Evolutionary conservation across 371 early-diverging fungal genomes (phyloP).

Genomic region (Sporodiniella umbellata): DNA sequence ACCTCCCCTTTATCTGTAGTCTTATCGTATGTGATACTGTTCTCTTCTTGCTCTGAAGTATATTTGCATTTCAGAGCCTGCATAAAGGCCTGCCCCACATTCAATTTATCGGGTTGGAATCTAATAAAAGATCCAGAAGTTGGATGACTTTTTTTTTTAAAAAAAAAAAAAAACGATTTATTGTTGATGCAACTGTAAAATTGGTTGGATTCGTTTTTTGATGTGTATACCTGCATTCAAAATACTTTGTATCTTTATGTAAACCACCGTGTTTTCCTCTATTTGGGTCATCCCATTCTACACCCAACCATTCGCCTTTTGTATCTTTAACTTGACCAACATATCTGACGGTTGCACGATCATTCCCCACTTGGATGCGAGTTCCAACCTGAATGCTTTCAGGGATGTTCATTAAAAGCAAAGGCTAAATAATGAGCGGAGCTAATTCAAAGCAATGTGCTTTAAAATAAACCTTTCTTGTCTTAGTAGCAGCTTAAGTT

Average conservation of each 20-base stretch:
- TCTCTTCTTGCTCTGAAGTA: slow-evolving; percentile 8
- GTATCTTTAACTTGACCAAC: slow-evolving; percentile 58
- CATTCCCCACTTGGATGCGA: slow-evolving; percentile 40
- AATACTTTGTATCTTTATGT: slow-evolving; percentile 63
- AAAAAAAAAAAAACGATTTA: no score
- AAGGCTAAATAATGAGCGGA: slow-evolving; percentile 1
- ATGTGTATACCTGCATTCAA: slow-evolving; percentile 55
- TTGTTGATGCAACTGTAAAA: background rate
- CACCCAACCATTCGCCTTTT: slow-evolving; percentile 77
- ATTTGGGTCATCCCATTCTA: slow-evolving; percentile 81
- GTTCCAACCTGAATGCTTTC: slow-evolving; percentile 19
- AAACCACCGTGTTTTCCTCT: slow-evolving; percentile 86
- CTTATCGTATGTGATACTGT: slow-evolving; percentile 11
- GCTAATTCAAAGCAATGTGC: no score
- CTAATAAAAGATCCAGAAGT: slow-evolving; percentile 80
- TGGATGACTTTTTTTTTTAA: slow-evolving; percentile 13
- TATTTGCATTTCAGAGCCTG: slow-evolving; percentile 58
- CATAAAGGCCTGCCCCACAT: slow-evolving; percentile 50
- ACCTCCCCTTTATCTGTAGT: slow-evolving; percentile 33
- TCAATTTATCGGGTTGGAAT: slow-evolving; percentile 48
- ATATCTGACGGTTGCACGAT: slow-evolving; percentile 66
- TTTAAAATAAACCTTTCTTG: no score
- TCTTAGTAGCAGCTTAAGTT: no score
- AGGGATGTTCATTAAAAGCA: slow-evolving; percentile 5
- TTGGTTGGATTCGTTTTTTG: background rate